A percentile compares a stretch with the other conserved stretches of the same genome.
phyloP scores from a whole-genome alignment of 2,329 filamentous ascomycete species.

The Phaeomoniella chlamydospora region DNA sequence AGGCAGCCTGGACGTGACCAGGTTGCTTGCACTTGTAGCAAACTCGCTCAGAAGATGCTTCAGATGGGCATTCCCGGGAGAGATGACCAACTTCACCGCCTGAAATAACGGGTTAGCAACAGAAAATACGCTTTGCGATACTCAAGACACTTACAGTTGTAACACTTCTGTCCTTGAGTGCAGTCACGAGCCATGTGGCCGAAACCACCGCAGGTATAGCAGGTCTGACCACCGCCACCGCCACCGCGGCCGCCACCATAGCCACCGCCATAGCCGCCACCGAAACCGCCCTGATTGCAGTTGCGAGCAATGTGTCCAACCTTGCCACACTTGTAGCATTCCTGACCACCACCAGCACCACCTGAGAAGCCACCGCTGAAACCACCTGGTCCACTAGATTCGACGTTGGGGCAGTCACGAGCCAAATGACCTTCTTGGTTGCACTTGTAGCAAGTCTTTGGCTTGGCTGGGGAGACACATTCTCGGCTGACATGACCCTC shows the following conservation, averaged over 20 bases:
- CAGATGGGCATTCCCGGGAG: conserved; percentile 89
- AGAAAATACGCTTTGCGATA: conserved; percentile 1
- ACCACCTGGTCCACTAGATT: conserved; percentile 21
- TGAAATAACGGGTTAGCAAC: conserved; percentile 15
- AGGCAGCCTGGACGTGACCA: conserved; percentile 86
- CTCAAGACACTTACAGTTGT: conserved; percentile 59
- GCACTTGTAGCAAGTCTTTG: conserved; percentile 53
- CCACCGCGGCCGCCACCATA: conserved; percentile 34
- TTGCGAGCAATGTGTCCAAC: conserved; percentile 83
- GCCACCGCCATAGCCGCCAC: conserved; percentile 27
- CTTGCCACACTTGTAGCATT: conserved; percentile 98
- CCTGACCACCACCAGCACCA: conserved; percentile 31
- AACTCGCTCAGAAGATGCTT: conserved; percentile 80
- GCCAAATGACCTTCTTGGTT: conserved; percentile 80
- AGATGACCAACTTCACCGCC: conserved; percentile 81
- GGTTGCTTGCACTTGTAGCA: conserved; percentile 92
- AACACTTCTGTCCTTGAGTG: conserved; percentile 98
- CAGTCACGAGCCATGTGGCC: conserved; percentile 98
- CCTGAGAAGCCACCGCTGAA: conserved; percentile 32
- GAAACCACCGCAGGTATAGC: conserved; percentile 95
- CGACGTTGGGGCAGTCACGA: conserved; percentile 49
- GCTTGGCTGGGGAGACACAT: conserved; percentile 78
- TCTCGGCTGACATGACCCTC: conserved; percentile 64
- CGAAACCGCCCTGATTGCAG: conserved; percentile 35
- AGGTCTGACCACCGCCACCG: conserved; percentile 58